These are phyloP conservation scores for Pyrenochaeta sp. DNA, from an alignment of 2,329 filamentous ascomycete genomes.

Conservation along the genomic window DNA sequence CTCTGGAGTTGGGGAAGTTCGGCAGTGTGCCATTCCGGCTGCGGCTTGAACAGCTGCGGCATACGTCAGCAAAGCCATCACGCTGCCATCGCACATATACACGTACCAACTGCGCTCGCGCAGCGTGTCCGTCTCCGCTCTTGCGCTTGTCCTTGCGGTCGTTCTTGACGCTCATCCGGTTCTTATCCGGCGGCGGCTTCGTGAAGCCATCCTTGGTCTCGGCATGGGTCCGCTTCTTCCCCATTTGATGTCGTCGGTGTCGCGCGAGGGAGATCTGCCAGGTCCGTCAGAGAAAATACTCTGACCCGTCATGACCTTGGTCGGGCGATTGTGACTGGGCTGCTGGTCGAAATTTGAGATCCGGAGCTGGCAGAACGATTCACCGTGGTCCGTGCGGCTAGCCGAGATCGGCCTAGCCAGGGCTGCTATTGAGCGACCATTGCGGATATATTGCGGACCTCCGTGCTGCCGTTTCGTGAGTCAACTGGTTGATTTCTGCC, in stretches of 20 bases:
- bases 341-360: slow-evolving; percentile 30
- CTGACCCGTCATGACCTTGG: slow-evolving; percentile 47
- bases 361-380: slow-evolving; percentile 25
- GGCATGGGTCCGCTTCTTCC: slow-evolving; percentile 51
- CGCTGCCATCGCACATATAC: neutral
- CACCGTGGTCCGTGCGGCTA: slow-evolving; percentile 26
- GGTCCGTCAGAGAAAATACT: slow-evolving; percentile 48
- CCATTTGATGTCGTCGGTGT: slow-evolving; percentile 46
- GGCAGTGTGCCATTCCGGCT: slow-evolving; percentile 72
- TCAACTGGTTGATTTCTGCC: slow-evolving; percentile 24
- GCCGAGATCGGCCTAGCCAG: slow-evolving; percentile 25
- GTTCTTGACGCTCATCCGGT: slow-evolving; percentile 35
- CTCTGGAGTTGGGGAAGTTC: slow-evolving; percentile 61
- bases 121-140: slow-evolving; percentile 38
- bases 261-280: slow-evolving; percentile 36
- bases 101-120: slow-evolving; percentile 43
- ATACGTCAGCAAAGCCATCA: slow-evolving; percentile 25
- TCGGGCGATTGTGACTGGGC: slow-evolving; percentile 20
- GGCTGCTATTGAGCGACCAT: slow-evolving; percentile 18
- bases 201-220: slow-evolving; percentile 50
- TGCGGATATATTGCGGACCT: slow-evolving; percentile 24
- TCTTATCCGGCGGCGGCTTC: slow-evolving; percentile 45
- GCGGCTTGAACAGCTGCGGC: slow-evolving; percentile 63
- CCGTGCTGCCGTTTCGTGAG: slow-evolving; percentile 27
- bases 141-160: slow-evolving; percentile 42